These are phyloP conservation scores for Arabidopsis hybrid DNA, from an alignment of 441 rosid species.

Conservation along the genomic window DNA sequence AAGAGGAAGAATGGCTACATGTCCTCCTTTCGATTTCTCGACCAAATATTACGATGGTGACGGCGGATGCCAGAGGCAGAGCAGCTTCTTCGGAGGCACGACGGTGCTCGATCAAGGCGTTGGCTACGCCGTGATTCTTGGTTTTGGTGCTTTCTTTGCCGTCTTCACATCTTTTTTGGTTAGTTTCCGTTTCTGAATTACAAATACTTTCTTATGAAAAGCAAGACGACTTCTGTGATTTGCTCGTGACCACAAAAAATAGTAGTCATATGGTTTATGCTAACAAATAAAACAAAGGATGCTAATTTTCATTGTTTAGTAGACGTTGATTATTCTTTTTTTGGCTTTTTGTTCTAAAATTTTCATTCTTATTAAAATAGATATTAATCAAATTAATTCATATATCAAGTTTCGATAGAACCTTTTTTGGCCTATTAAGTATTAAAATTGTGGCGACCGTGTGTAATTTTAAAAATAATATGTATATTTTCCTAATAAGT, in stretches of 20 bases:
- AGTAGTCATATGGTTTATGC: neutral
- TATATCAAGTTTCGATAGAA: neutral
- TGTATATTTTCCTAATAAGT: neutral
- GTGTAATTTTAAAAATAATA: neutral
- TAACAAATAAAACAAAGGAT: neutral
- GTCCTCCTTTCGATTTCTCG: slow-evolving; percentile 84
- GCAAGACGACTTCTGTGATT: neutral
- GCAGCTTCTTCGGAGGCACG: slow-evolving; percentile 76
- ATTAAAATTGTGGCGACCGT: neutral
- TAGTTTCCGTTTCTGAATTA: slow-evolving; percentile 26
- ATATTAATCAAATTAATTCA: neutral
- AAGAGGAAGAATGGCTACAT: slow-evolving; percentile 43
- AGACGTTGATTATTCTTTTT: neutral
- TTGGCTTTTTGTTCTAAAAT: neutral
- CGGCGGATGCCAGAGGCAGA: slow-evolving; percentile 65
- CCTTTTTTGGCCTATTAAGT: neutral
- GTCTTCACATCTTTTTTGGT: slow-evolving; percentile 90
- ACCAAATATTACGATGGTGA: slow-evolving; percentile 60
- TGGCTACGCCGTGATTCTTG: slow-evolving; percentile 85
- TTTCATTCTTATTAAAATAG: neutral
- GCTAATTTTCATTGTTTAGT: neutral
- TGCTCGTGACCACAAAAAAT: slow-evolving; percentile 15
- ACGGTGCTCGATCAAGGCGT: slow-evolving; percentile 78
- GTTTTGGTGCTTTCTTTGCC: slow-evolving; percentile 96
- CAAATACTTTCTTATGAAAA: neutral